Base-by-base conservation (phyloP, 2,329 filamentous ascomycete species). In the Epichloe sp. region DNA sequence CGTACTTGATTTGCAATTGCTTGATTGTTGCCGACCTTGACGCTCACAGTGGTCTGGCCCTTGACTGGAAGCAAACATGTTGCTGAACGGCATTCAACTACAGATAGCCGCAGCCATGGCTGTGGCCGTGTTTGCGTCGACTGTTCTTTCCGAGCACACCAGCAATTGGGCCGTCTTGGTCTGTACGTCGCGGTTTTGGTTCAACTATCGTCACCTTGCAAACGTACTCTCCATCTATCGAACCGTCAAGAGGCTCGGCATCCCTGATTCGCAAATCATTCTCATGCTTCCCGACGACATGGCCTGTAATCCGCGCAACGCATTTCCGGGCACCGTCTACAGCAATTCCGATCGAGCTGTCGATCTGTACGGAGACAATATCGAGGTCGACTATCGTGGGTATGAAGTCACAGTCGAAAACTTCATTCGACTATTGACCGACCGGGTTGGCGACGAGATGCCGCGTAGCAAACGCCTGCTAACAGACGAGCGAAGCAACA, bases 201-300 rank as follows among this genome's bases (percentile, higher is more conserved):
- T 98, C 82, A 98, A 98, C 73, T 98, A 98, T 71, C 86, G 93
- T 52, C 93, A 98, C 68, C 84, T 98, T 49, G 90, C 93, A 68
- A 98, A 98, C 71, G 93, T 95, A 17, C 82, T 98, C 54, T 96
- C 91, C 53, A 83, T 98, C 56, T 98, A 98, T 71, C 88, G 93
- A 53, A 98, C 93, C 52, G 93, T 98, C 56, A 98, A 98, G 73
- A 87, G 93, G 12, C 82, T 98, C 38, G 93, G 93, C 46, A 98
- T 98, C 54, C 93, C 93, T 37, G 93, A 98, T 70, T 95, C 88
- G 48, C 93, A 98, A 67, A 98, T 98, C 70, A 97, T 98, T 66
- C 85, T 98, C 58, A 97, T 98, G 90, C 81, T 98, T n/a, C 93
- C 93, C 21, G 93, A 98, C 68, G 93, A 98, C 72, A 97, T 98